Percentiles rank a stretch among this genome's conserved stretches.
These are phyloP conservation scores for Pelargonium citronellum DNA, from an alignment of 441 rosid species.

Conservation along the genomic window DNA sequence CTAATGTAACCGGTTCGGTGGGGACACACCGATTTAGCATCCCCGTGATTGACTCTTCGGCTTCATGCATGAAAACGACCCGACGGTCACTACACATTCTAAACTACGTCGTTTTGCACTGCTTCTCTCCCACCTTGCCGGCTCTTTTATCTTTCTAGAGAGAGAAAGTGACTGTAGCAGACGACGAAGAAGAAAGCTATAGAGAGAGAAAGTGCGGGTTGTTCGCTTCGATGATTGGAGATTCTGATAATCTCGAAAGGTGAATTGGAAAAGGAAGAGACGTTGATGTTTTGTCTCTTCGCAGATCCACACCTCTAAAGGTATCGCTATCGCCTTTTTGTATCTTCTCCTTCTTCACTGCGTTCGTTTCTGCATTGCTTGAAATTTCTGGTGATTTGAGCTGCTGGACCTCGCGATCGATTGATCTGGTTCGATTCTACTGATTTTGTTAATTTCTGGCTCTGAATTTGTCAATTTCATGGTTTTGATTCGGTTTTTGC, in stretches of 20 bases:
- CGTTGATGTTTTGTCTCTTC: conserved; percentile 1
- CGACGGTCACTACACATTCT: background rate
- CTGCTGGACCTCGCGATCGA: conserved; percentile 19
- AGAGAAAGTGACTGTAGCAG: background rate
- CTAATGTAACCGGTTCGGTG: background rate
- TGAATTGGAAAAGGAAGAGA: background rate
- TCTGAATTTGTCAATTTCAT: background rate
- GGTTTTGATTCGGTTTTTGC: background rate
- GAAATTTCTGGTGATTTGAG: conserved; percentile 15
- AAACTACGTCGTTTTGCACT: background rate
- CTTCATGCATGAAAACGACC: conserved; percentile 5
- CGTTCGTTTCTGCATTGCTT: background rate
- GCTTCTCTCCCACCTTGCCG: background rate
- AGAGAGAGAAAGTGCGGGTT: background rate
- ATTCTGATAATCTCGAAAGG: background rate
- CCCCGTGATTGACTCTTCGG: conserved; percentile 12
- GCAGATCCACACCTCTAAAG: conserved; percentile 26
- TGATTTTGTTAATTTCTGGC: background rate
- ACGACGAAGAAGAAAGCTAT: background rate
- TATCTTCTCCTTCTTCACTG: background rate
- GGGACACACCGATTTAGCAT: background rate
- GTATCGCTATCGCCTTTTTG: background rate
- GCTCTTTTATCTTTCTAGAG: background rate
- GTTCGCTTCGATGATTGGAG: conserved; percentile 1
- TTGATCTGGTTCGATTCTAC: conserved; percentile 11